Percentiles rank a stretch among this genome's conserved stretches.
Evolutionary conservation across 331 rosid genomes (phyloP).

Genomic region (Prunus yedoensis): DNA sequence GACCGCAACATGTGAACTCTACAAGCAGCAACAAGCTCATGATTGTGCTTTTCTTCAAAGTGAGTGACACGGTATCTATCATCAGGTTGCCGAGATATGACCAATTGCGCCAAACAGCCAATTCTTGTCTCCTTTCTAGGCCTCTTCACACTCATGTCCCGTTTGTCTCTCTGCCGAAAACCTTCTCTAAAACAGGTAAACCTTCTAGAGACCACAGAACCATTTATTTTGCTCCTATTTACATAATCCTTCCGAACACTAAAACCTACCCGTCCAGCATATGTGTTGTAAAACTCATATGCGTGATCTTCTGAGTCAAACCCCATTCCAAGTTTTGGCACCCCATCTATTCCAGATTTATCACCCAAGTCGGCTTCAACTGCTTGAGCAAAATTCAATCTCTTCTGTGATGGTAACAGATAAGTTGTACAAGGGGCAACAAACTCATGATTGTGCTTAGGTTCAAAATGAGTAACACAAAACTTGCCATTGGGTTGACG

Average conservation of each 20-base stretch:
- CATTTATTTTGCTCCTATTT: constrained; percentile 65
- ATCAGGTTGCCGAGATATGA: constrained; percentile 59
- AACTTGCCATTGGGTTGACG: constrained; percentile 59
- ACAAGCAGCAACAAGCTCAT: constrained; percentile 59
- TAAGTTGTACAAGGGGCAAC: constrained; percentile 39
- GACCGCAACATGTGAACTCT: constrained; percentile 57
- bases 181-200: constrained; percentile 73
- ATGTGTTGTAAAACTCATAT: constrained; percentile 51
- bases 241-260: constrained; percentile 67
- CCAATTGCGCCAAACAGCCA: constrained; percentile 61
- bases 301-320: constrained; percentile 58
- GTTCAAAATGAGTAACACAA: constrained; percentile 48
- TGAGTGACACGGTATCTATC: constrained; percentile 56
- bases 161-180: constrained; percentile 57
- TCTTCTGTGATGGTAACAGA: constrained; percentile 59
- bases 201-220: constrained; percentile 58
- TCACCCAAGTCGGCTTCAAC: constrained; percentile 38
- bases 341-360: constrained; percentile 42
- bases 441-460: constrained; percentile 57
- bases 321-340: constrained; percentile 60
- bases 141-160: constrained; percentile 43
- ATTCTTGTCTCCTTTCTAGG: constrained; percentile 63
- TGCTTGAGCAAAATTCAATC: constrained; percentile 53
- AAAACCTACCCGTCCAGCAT: constrained; percentile 59
- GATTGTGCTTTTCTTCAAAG: constrained; percentile 65